Conservation (phyloP, 1,284 basidiomycete genomes). For the Boletellus deceptivus region DNA sequence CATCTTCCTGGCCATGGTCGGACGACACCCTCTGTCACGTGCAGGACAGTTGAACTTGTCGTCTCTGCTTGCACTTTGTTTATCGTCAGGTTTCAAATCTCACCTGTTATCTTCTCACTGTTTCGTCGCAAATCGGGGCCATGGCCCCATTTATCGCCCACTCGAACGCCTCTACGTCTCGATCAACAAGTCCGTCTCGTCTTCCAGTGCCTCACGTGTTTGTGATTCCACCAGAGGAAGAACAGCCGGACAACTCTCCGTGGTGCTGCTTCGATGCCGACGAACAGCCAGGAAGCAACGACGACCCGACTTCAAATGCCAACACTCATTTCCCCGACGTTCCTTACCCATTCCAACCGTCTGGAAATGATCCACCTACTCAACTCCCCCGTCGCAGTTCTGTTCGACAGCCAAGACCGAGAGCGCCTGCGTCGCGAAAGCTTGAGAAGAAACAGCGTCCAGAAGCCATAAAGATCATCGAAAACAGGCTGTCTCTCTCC, state of each 20-base stretch:
- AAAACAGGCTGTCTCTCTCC: constrained; percentile 17
- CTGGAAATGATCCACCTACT: constrained; percentile 10
- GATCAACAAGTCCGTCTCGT: constrained; percentile 14
- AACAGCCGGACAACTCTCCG: constrained; percentile 51
- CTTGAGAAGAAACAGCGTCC: constrained; percentile 34
- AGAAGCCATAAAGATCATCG: constrained; percentile 26
- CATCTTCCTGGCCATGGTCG: constrained; percentile 31
- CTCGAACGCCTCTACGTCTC: constrained; percentile 9
- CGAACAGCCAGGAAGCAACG: constrained; percentile 28
- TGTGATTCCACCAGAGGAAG: constrained; percentile 70
- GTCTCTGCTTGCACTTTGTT: not conserved
- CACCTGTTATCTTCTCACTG: constrained; percentile 10
- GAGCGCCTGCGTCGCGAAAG: constrained; percentile 29
- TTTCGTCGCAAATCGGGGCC: not conserved
- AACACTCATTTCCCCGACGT: constrained; percentile 45
- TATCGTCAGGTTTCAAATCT: not conserved
- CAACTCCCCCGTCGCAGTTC: constrained; percentile 23
- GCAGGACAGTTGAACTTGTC: constrained; percentile 25
- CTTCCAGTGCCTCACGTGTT: constrained; percentile 60
- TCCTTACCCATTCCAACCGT: constrained; percentile 34
- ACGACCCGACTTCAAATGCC: constrained; percentile 31
- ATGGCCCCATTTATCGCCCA: constrained; percentile 20
- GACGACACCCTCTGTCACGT: constrained; percentile 14
- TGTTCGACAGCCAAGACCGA: constrained; percentile 18
- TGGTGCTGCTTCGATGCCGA: constrained; percentile 68